Conservation (phyloP, 805 yeast species). For the Sungouiozyma ichnusensis region DNA sequence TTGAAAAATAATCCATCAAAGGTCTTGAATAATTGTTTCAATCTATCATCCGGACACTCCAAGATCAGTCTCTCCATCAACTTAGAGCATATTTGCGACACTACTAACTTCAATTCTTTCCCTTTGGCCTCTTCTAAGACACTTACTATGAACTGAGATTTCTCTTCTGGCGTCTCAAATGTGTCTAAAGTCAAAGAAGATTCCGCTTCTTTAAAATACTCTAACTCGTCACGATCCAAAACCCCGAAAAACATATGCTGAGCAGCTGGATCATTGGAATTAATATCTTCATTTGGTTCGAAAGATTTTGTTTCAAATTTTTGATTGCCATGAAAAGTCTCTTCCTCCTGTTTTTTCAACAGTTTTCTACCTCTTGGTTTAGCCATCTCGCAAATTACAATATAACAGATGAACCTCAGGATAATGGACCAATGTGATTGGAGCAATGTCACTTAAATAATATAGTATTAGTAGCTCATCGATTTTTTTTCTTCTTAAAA, state of each 20-base stretch:
- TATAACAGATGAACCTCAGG: no score
- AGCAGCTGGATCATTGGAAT: conserved; percentile 10
- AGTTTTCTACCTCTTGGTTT: conserved; percentile 37
- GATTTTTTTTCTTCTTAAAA: neutral
- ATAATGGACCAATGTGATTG: no score
- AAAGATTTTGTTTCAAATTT: conserved; percentile 6
- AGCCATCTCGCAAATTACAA: conserved; percentile 4
- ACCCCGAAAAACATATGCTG: conserved; percentile 65
- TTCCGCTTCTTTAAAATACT: conserved; percentile 89
- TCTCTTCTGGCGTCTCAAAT: conserved; percentile 64
- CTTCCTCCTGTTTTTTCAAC: conserved; percentile 21
- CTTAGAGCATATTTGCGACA: conserved; percentile 92
- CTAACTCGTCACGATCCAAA: conserved; percentile 73
- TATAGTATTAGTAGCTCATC: neutral
- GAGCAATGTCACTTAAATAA: neutral
- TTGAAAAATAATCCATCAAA: conserved; percentile 69
- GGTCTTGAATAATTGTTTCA: conserved; percentile 52
- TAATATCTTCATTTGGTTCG: conserved; percentile 5
- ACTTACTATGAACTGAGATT: conserved; percentile 58
- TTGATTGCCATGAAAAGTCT: conserved; percentile 8
- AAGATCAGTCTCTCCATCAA: conserved; percentile 79
- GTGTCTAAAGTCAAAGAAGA: conserved; percentile 73
- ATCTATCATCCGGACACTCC: conserved; percentile 50
- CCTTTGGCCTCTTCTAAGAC: conserved; percentile 81
- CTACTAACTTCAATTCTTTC: conserved; percentile 82